Base-by-base conservation (phyloP, 768 basidiomycete genomes). In the Lentinula detonsa region DNA sequence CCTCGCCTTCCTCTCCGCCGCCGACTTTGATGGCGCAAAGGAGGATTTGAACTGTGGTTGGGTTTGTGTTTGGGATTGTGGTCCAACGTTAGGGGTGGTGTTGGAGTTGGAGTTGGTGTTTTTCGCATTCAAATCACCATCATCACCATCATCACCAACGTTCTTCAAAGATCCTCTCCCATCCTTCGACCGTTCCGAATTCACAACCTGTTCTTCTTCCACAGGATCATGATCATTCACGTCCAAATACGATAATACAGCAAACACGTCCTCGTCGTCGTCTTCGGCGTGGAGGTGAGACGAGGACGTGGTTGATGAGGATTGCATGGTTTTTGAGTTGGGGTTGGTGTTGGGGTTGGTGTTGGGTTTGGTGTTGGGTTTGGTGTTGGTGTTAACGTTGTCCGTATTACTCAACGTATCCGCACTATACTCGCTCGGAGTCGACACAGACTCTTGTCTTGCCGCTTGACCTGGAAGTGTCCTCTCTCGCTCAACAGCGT, bases 11-110 rank as follows among this genome's bases (percentile, higher is more conserved):
- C 96, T 82, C 69, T 98, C 88, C 21, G 85, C 85, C 42, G 93
- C 93, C 64, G 88, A 85, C 67, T 84, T 90, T 16, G 90, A 91
- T 1, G 88, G 88, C 0, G 93, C 91, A 70, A 98, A 98, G 3
- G 95, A 94, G 0, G 94, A 95, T 57, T 85, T 86, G 74, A 82
- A 90, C 58, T 84, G 82, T 73, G 54, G 5, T 15, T 57, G 8
- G 62, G 59, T 16, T 15, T 57, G 8, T 62, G 59, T 16, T 61
- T 67, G 18, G 66, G 66, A 23, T 13, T 59, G 51, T 23, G 8
- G 59, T 23, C 71, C 45, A 58, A 13, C 9, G 56, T 69, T 59
- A 70, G 71, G 40, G 65, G 65, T 43, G 64, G 66, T 33, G 68
- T 63, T 11, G 69, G 66, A 1, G 37, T 8, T 39, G 37, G 13